Evolutionary conservation across 2,329 filamentous ascomycete genomes (phyloP).

Genomic region (Parastagonospora avenae): DNA sequence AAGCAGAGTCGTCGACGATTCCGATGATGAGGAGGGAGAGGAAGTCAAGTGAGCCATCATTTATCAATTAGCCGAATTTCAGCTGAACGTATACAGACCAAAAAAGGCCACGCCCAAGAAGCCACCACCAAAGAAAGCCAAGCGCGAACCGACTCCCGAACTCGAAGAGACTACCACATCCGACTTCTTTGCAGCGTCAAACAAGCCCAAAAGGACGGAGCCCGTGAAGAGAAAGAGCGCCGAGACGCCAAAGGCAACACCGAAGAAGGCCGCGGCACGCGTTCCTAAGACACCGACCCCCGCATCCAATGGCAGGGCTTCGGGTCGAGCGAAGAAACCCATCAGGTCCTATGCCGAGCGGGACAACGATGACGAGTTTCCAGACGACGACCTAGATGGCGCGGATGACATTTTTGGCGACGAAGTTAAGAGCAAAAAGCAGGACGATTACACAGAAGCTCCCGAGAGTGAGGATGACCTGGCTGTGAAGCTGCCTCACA

Average conservation of each 20-base stretch:
- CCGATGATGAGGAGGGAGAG: constrained; percentile 65
- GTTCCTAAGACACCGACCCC: constrained; percentile 40
- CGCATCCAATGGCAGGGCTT: constrained; percentile 43
- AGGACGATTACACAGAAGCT: constrained; percentile 70
- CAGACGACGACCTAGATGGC: constrained; percentile 55
- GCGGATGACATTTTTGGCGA: constrained; percentile 86
- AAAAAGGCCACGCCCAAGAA: constrained; percentile 61
- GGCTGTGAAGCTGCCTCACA: constrained; percentile 37
- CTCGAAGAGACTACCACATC: constrained; percentile 65
- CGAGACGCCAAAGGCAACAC: constrained; percentile 42
- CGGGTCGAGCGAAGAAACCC: constrained; percentile 49
- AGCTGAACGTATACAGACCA: constrained; percentile 38
- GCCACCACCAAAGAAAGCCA: constrained; percentile 61
- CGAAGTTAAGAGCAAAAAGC: constrained; percentile 68
- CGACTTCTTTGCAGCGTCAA: constrained; percentile 66
- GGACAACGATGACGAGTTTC: constrained; percentile 64
- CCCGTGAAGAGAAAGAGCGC: constrained; percentile 44
- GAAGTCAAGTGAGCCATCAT: constrained; percentile 35
- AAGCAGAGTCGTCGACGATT: constrained; percentile 67
- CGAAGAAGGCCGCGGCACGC: constrained; percentile 43
- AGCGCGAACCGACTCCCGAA: constrained; percentile 55
- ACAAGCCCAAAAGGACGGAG: constrained; percentile 58
- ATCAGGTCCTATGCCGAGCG: constrained; percentile 57
- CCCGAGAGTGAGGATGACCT: constrained; percentile 38
- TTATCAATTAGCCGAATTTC: constrained; percentile 6